Conservation (phyloP, 2,329 filamentous ascomycete species). For the Fusarium veterinarium region DNA sequence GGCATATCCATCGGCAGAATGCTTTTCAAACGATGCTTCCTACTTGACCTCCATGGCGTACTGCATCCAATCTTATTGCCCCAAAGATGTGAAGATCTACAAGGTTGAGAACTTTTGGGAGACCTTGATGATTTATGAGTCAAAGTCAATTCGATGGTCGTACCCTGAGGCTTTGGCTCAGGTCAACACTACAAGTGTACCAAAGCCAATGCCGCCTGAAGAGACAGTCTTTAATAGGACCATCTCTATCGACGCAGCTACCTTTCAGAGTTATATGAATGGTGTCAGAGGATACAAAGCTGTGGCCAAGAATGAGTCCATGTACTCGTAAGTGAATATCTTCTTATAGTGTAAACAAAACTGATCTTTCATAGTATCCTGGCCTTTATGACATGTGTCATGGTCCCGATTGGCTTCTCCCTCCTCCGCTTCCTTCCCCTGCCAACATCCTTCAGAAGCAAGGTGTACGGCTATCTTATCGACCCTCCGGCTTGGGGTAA, state of each 20-base stretch:
- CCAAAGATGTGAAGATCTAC: not conserved
- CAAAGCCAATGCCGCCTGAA: not conserved
- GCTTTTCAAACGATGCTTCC: conserved; percentile 19
- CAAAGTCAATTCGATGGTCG: conserved; percentile 4
- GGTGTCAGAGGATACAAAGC: conserved; percentile 5
- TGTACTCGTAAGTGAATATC: conserved; percentile 21
- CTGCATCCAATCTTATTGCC: conserved; percentile 30
- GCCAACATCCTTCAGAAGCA: conserved; percentile 19
- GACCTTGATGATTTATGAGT: conserved; percentile 22
- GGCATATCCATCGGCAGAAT: conserved; percentile 24
- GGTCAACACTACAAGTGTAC: conserved; percentile 7
- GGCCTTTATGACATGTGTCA: conserved; percentile 35
- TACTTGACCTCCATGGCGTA: conserved; percentile 40
- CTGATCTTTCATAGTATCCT: conserved; percentile 23
- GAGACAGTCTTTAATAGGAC: conserved; percentile 32
- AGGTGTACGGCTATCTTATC: conserved; percentile 45
- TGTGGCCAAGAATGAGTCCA: conserved; percentile 22
- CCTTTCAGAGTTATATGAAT: conserved; percentile 23
- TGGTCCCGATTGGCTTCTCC: conserved; percentile 38
- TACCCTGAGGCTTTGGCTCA: conserved; percentile 29
- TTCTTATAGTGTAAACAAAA: no score
- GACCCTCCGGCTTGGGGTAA: conserved; percentile 44
- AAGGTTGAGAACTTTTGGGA: conserved; percentile 36
- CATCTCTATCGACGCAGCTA: conserved; percentile 7
- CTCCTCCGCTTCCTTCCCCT: conserved; percentile 37